These are phyloP conservation scores for Funneliformis caledonium DNA, from an alignment of 371 early-diverging fungal species.

Conservation along the genomic window DNA sequence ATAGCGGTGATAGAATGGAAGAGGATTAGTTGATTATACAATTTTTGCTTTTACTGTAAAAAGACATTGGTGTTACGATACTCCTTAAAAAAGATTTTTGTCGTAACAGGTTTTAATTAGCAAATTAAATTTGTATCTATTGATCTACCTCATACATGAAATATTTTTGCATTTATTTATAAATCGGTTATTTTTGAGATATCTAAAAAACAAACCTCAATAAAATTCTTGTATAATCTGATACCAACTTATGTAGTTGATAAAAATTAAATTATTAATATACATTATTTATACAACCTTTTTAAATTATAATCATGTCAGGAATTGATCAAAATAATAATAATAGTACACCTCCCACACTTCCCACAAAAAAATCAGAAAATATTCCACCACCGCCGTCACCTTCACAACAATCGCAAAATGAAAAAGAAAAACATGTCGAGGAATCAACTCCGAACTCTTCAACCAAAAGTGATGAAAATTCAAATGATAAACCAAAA, in stretches of 20 bases:
- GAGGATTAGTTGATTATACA: slow-evolving; percentile 12
- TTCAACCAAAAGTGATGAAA: not conserved
- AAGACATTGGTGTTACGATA: too few species aligned
- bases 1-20: slow-evolving; percentile 38
- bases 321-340: not conserved
- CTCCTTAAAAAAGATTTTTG: too few species aligned
- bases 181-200: not conserved
- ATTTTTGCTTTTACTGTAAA: not conserved
- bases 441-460: not conserved
- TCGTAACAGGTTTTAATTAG: too few species aligned
- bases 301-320: not conserved
- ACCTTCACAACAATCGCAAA: not conserved
- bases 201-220: not conserved
- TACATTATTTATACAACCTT: too few species aligned
- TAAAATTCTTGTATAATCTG: not conserved
- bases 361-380: not conserved
- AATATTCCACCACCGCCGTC: not conserved
- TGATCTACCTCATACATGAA: not conserved
- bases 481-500: not conserved
- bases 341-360: not conserved
- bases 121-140: not conserved
- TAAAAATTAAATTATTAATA: too few species aligned
- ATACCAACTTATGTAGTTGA: too few species aligned
- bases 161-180: not conserved
- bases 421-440: too few species aligned